Base-by-base conservation (phyloP, 2,329 filamentous ascomycete genomes). In the Aurifilum marmelostoma region DNA sequence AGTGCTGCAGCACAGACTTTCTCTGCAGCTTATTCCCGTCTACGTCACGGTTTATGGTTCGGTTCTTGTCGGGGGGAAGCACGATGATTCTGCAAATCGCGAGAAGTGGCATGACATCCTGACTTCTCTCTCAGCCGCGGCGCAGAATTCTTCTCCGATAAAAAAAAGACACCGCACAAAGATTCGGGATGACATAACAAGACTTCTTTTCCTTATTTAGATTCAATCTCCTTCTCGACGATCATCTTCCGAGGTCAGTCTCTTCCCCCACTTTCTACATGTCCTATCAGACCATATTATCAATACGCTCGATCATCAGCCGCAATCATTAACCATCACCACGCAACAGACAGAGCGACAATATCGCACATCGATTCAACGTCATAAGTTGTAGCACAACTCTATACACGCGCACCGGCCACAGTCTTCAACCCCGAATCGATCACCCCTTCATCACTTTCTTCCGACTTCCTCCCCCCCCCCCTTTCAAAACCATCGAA, bases 1-100 rank as follows among this genome's bases (percentile, higher is more conserved):
- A 32, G n/a, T 18, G 32, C 7, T 3, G 47, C 32, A 24, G 59
- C 59, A 39, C 37, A 39, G 59, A 11, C 37, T 41, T 39, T 9
- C 37, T 61, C 8, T 47, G 41, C 43, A 47, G 34, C 34, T 27
- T 29, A 18, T 41, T 29, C n/a, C 39, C n/a, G 39, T 59, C 24
- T 61, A 61, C 56, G 56, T 61, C 65, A 47, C 43, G 43, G 43
- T 47, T 47, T 9, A 9, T 47, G 43, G 43, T n/a, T 47, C 43
- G 43, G 43, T 47, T n/a, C 43, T 47, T 47, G 43, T 47, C 43
- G 43, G 43, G 43, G 21, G 21, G 41, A 47, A 47, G 16, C 18
- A 2, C 18, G 16, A 47, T 18, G 43, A 47, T 47, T 47, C 43
- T 47, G 43, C 43, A 47, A 16, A 16, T 47, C 21, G 43, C 43